These are phyloP conservation scores for Paracoccidioides brasiliensis DNA, from an alignment of 2,329 filamentous ascomycete genomes.

Conservation along the genomic window DNA sequence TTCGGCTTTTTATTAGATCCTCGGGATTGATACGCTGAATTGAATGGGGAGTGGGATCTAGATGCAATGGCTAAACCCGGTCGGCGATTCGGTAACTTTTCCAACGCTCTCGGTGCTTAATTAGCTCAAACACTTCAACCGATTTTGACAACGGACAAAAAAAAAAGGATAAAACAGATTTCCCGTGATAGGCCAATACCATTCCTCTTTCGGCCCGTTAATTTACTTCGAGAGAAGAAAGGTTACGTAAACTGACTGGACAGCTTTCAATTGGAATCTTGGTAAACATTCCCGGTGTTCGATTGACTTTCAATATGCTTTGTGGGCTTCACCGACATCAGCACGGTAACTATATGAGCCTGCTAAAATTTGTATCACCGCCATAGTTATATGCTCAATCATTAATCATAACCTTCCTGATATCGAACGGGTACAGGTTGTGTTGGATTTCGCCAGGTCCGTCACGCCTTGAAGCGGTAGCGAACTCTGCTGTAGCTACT, in stretches of 20 bases:
- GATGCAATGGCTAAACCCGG: too few species aligned
- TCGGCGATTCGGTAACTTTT: not conserved
- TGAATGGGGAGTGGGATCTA: not conserved
- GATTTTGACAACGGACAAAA: not conserved
- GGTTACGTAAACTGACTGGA: too few species aligned
- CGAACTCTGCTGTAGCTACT: conserved; percentile 37
- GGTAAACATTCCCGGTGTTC: too few species aligned
- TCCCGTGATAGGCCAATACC: too few species aligned
- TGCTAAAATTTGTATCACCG: conserved; percentile 41
- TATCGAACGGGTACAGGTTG: conserved; percentile 33
- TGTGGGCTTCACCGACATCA: conserved; percentile 18
- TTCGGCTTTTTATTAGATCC: not conserved
- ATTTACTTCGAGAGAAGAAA: too few species aligned
- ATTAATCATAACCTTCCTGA: conserved; percentile 37
- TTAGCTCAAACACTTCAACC: not conserved
- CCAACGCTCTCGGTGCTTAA: not conserved
- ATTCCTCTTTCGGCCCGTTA: too few species aligned
- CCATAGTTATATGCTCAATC: conserved; percentile 32
- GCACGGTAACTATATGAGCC: conserved; percentile 41
- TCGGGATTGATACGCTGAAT: not conserved
- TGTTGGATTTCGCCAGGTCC: conserved; percentile 36
- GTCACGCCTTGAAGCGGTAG: conserved; percentile 40
- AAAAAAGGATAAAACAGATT: too few species aligned
- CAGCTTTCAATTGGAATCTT: too few species aligned
- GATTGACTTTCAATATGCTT: too few species aligned